Base-by-base conservation (phyloP, 441 rosid species). In the Populus hybrid region DNA sequence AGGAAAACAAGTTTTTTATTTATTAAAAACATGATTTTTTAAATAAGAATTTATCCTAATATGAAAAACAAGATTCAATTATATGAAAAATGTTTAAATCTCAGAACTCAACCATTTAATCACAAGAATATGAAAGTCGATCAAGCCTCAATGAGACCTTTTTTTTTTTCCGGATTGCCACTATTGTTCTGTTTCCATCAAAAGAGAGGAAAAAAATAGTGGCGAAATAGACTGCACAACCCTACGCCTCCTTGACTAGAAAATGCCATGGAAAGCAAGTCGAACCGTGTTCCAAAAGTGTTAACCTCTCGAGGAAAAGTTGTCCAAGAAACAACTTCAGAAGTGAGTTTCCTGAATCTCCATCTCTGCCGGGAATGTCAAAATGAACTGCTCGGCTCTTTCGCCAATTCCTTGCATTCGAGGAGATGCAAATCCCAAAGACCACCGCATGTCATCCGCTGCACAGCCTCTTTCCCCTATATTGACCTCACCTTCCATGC, bases 331-430 rank as follows among this genome's bases (percentile, higher is more conserved):
- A 5, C 16, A 50, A 50, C 59, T 50, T 50, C n/a, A 19, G 61
- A 53, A 18, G 40, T 36, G 6, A 32, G 80, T 79, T 83, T 88
- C 89, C 79, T 88, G 89, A 70, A 71, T 79, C 78, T 76, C 77
- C 91, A 91, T 87, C 66, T 88, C 90, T 6, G 91, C 93, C 30
- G 90, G 77, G 81, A 89, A 87, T 24, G 83, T 86, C 21, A 78
- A 61, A 71, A 93, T 91, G 86, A 93, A 93, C 32, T 83, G 88
- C 85, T 90, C 91, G 0, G 98, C 97, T 78, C 98, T 89, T 81
- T 86, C 89, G 72, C 91, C 95, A 16, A 93, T 87, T 32, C 91
- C 87, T 19, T 78, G 70, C 87, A 86, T 79, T 64, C 73, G 86
- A 11, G 91, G 89, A n/a, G 91, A 82, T 61, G 83, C 83, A 78